Evolutionary conservation across 1,139 yeast genomes (phyloP).

Genomic region (Suhomyces kunorum): DNA sequence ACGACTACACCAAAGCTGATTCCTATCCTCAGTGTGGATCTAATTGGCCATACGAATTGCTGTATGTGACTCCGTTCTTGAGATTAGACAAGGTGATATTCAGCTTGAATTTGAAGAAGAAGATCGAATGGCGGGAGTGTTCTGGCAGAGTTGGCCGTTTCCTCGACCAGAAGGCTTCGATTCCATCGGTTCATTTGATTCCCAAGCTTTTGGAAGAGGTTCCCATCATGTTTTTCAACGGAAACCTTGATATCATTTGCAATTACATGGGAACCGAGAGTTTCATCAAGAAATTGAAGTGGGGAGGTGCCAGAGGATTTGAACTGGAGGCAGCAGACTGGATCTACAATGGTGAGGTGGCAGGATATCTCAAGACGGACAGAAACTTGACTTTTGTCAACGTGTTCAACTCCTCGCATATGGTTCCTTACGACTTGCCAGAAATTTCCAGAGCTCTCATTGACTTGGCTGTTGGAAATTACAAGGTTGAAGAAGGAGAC

Average conservation of each 20-base stretch:
- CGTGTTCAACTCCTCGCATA: conserved; percentile 79
- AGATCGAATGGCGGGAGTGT: conserved; percentile 75
- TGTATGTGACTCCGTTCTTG: conserved; percentile 60
- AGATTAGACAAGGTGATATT: conserved; percentile 54
- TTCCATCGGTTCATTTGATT: conserved; percentile 64
- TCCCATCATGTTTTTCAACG: conserved; percentile 76
- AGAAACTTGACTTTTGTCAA: conserved; percentile 77
- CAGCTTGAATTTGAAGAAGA: conserved; percentile 54
- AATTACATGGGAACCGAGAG: conserved; percentile 75
- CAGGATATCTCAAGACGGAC: conserved; percentile 57
- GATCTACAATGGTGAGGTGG: conserved; percentile 48
- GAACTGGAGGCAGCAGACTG: conserved; percentile 48
- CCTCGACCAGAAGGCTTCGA: conserved; percentile 54
- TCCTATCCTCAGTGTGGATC: conserved; percentile 84
- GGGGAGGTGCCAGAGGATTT: conserved; percentile 71
- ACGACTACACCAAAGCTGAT: conserved; percentile 73
- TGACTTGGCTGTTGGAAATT: conserved; percentile 48
- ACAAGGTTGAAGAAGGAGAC: conserved; percentile 24
- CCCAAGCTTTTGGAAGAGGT: conserved; percentile 63
- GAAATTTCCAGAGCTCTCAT: conserved; percentile 67
- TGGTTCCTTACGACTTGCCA: conserved; percentile 91
- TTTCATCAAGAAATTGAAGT: conserved; percentile 59
- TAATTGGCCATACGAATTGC: conserved; percentile 89
- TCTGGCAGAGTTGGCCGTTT: conserved; percentile 53
- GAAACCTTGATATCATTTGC: conserved; percentile 87